These are phyloP conservation scores for Ballota nigra DNA, from an alignment of 257 asterid genomes.

Conservation along the genomic window DNA sequence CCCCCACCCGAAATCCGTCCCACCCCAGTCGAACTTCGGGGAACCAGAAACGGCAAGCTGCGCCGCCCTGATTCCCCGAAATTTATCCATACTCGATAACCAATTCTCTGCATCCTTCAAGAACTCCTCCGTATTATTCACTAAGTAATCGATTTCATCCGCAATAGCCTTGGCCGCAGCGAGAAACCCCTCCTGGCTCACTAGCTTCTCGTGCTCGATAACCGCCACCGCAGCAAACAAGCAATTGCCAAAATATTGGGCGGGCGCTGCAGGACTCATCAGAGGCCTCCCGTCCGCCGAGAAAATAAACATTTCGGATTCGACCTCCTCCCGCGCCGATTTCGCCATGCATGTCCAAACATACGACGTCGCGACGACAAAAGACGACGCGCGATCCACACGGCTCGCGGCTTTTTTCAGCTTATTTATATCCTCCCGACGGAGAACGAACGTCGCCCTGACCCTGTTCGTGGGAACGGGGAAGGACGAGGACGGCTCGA, in stretches of 20 bases:
- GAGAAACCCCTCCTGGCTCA: constrained; percentile 31
- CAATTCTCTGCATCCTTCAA: constrained; percentile 36
- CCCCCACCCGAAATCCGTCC: not conserved
- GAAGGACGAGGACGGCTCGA: constrained; percentile 4
- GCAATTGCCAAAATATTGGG: constrained; percentile 44
- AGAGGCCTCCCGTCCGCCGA: constrained; percentile 27
- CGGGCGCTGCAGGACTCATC: constrained; percentile 30
- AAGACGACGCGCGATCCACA: constrained; percentile 32
- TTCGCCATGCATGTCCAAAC: constrained; percentile 37
- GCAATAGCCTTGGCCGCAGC: constrained; percentile 36
- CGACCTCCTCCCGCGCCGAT: constrained; percentile 19
- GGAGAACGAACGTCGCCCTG: constrained; percentile 5
- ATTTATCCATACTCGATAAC: constrained; percentile 17
- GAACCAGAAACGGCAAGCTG: constrained; percentile 37
- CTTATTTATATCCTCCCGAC: constrained; percentile 19
- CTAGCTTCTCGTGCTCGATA: constrained; percentile 10
- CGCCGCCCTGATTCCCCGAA: not conserved
- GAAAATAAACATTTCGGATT: constrained; percentile 26
- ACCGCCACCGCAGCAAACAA: constrained; percentile 24
- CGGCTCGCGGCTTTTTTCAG: constrained; percentile 12
- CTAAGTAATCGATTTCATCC: constrained; percentile 28
- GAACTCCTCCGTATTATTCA: constrained; percentile 20
- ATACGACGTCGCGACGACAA: constrained; percentile 31
- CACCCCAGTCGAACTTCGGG: constrained; percentile 33
- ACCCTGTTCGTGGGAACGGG: constrained; percentile 14